Base-by-base conservation (phyloP, 192 early-diverging fungal genomes). In the Podila clonocystis region DNA sequence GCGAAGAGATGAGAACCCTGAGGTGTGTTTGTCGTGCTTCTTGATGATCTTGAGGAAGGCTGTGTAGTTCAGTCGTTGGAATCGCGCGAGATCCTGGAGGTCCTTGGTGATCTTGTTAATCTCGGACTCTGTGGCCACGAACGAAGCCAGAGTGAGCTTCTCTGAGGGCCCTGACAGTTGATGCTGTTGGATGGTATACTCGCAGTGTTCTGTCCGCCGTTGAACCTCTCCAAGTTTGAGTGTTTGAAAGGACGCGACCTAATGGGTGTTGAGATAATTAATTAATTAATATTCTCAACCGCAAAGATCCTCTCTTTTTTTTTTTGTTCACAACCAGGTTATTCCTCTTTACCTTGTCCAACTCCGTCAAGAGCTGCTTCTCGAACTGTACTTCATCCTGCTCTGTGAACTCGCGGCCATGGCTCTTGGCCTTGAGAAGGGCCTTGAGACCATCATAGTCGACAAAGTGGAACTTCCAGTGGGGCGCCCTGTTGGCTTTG, bases 21-120 rank as follows among this genome's bases (percentile, higher is more conserved):
- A 84, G 20, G 96, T 94, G 79, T 96, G 94, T 70, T 95, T 93
- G 87, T 98, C 97, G 82, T 98, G 97, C 79, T 98, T 98, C 83
- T 98, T 98, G 82, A 98, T 87, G 69, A 97, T 97, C 86, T 97
- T 92, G 61, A 92, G 84, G 66, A 94, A 93, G 9, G 90, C 93
- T 17, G 93, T 92, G 67, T 92, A 94, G 85, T 94, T 94, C 65
- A 94, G 82, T 12, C 91, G 89, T 15, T 89, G 89, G 68, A 88
- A 94, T 61, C 89, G 89, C 38, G 92, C 89, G 65, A 94, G 78
- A 72, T 91, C 89, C 67, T 92, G 91, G 22, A 93, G 85, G 63
- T 93, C 93, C 66, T 89, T 83, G 17, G 93, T 90, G 68, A 94
- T 91, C 45, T 87, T 80, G 70, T 93, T 91, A 73, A 94, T 93